phyloP scores from a whole-genome alignment of 345 rosid species.

The Tarenaya hassleriana region DNA sequence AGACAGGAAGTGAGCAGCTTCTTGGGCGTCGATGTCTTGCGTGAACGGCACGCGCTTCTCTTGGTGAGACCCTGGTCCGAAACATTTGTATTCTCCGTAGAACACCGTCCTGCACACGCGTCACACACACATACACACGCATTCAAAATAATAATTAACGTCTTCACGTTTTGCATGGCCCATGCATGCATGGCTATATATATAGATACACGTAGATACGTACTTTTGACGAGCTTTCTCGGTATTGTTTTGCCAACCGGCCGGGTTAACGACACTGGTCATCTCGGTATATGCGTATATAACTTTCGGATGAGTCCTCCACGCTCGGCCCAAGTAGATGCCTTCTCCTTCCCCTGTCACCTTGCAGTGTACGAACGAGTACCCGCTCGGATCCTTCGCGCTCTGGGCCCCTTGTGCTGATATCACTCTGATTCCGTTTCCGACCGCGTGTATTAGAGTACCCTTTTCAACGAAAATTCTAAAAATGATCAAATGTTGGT shows the following conservation, averaged over 20 bases:
- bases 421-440: slow-evolving; percentile 34
- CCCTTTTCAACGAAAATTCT: slow-evolving; percentile 24
- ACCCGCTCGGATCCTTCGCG: slow-evolving; percentile 37
- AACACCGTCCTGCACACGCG: slow-evolving; percentile 33
- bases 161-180: not conserved
- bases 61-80: slow-evolving; percentile 37
- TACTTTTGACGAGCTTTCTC: slow-evolving; percentile 33
- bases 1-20: slow-evolving; percentile 25
- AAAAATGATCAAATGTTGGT: not conserved
- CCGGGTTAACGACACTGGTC: slow-evolving; percentile 29
- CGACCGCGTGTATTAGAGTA: slow-evolving; percentile 32
- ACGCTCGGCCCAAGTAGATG: slow-evolving; percentile 57
- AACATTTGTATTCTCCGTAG: slow-evolving; percentile 52
- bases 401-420: slow-evolving; percentile 45
- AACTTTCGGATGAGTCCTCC: slow-evolving; percentile 43
- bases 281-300: slow-evolving; percentile 46
- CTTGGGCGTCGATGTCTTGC: slow-evolving; percentile 28
- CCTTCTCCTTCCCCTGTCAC: slow-evolving; percentile 36
- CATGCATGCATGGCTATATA: not conserved
- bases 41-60: slow-evolving; percentile 28
- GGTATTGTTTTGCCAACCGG: slow-evolving; percentile 45
- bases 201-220: not conserved
- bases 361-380: slow-evolving; percentile 47
- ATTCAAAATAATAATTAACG: not conserved
- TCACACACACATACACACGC: slow-evolving; percentile 1